Percentiles rank a stretch among this genome's conserved stretches.
phyloP scores from a whole-genome alignment of 1,139 yeast genomes.

The Geotrichum carabidarum region DNA sequence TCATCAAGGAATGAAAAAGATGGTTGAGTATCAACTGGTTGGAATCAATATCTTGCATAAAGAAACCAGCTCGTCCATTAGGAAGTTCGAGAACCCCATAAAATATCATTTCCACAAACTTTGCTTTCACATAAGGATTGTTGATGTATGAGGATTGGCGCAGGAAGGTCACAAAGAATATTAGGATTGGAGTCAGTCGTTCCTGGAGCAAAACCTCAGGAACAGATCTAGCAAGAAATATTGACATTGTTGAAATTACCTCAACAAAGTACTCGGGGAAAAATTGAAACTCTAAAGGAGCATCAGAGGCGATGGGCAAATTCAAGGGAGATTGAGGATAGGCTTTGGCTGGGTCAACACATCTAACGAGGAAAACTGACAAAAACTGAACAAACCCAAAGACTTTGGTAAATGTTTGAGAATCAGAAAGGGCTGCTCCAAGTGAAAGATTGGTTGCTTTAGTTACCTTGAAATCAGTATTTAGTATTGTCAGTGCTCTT shows the following conservation, averaged over 20 bases:
- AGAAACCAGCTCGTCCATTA: slow-evolving; percentile 58
- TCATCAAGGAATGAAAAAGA: slow-evolving; percentile 74
- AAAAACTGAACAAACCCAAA: slow-evolving; percentile 77
- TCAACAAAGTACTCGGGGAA: slow-evolving; percentile 85
- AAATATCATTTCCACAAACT: slow-evolving; percentile 73
- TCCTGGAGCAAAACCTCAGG: slow-evolving; percentile 31
- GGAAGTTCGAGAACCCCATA: slow-evolving; percentile 54
- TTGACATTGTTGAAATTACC: slow-evolving; percentile 52
- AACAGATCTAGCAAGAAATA: slow-evolving; percentile 55
- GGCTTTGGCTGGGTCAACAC: slow-evolving; percentile 63
- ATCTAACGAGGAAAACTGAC: slow-evolving; percentile 61
- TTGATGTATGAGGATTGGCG: slow-evolving; percentile 83
- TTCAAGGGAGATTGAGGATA: slow-evolving; percentile 54
- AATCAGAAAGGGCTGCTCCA: slow-evolving; percentile 55
- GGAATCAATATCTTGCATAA: slow-evolving; percentile 58
- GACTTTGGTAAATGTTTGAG: slow-evolving; percentile 55
- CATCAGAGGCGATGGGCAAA: slow-evolving; percentile 57
- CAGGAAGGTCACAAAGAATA: slow-evolving; percentile 65
- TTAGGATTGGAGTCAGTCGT: slow-evolving; percentile 45
- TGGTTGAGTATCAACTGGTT: slow-evolving; percentile 61
- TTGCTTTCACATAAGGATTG: slow-evolving; percentile 89
- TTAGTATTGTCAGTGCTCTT: slow-evolving; percentile 41
- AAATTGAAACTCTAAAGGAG: slow-evolving; percentile 63
- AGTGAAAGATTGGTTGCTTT: slow-evolving; percentile 46
- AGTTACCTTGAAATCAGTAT: slow-evolving; percentile 40